These are phyloP conservation scores for Umbelopsis vinacea DNA, from an alignment of 192 early-diverging fungal genomes.

Conservation along the genomic window DNA sequence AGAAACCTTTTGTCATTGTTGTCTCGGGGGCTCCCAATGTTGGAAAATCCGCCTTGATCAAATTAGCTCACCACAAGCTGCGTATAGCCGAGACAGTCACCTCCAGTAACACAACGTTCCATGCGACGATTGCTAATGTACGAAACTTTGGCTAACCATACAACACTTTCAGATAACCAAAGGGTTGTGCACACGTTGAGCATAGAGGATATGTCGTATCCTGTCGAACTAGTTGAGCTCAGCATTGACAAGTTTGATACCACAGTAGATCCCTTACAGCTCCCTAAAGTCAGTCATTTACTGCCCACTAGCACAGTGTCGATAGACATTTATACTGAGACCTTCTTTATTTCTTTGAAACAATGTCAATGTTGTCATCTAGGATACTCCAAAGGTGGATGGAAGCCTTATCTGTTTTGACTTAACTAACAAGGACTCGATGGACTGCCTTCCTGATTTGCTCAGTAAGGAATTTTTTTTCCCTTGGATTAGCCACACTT, in stretches of 20 bases:
- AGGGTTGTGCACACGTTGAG: neutral
- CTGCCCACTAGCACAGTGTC: neutral
- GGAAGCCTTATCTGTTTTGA: slow-evolving; percentile 38
- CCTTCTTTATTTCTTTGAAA: neutral
- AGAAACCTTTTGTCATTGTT: slow-evolving; percentile 25
- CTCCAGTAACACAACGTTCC: slow-evolving; percentile 1
- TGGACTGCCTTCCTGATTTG: slow-evolving; percentile 38
- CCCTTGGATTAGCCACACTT: neutral
- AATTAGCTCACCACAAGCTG: slow-evolving; percentile 21
- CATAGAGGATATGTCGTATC: slow-evolving; percentile 21
- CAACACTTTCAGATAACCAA: neutral
- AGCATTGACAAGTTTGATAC: slow-evolving; percentile 22
- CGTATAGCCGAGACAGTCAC: neutral
- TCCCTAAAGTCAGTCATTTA: slow-evolving; percentile 16
- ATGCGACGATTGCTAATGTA: neutral
- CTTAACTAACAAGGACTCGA: slow-evolving; percentile 32
- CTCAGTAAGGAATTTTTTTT: slow-evolving; percentile 31
- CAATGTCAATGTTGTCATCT: slow-evolving; percentile 2
- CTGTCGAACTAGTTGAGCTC: slow-evolving; percentile 15
- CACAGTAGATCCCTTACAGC: slow-evolving; percentile 11
- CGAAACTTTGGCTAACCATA: no score
- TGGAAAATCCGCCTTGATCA: slow-evolving; percentile 34
- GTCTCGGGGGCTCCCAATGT: slow-evolving; percentile 28
- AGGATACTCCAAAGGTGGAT: slow-evolving; percentile 21
- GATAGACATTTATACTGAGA: no score